These are phyloP conservation scores for Chlorella sp. DNA, from an alignment of 139 green algal genomes.

Conservation along the genomic window DNA sequence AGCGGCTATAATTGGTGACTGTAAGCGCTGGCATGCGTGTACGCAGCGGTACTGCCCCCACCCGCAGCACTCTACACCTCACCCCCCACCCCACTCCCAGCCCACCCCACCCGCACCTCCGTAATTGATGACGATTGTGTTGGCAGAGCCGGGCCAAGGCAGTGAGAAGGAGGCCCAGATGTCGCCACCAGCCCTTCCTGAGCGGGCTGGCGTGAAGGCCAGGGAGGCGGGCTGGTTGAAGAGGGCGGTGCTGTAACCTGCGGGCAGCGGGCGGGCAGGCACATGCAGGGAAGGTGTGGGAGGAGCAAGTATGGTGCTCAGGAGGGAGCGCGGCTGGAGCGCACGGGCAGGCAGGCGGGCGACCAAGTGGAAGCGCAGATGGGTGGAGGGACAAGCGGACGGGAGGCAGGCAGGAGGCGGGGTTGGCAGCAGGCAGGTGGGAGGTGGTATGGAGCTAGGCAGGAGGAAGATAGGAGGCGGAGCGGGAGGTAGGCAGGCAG, in stretches of 20 bases:
- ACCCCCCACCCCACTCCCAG: too few relatives aligned
- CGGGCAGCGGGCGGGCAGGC: not conserved
- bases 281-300: not conserved
- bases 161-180: constrained; percentile 7
- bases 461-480: too few relatives aligned
- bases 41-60: too few relatives aligned
- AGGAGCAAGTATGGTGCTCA: not conserved
- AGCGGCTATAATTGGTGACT: too few relatives aligned
- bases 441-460: too few relatives aligned
- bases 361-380: too few relatives aligned
- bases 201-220: not conserved
- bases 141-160: not conserved
- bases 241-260: not conserved
- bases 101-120: not conserved
- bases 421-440: not conserved
- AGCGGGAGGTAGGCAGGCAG: too few relatives aligned
- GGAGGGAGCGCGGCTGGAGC: not conserved
- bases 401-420: too few relatives aligned
- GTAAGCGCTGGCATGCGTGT: too few relatives aligned
- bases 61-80: too few relatives aligned
- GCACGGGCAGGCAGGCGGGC: not conserved
- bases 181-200: not conserved
- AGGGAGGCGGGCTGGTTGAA: not conserved
- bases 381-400: too few relatives aligned
- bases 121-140: not conserved